Conservation (phyloP, 2,329 filamentous ascomycete species). For the Aureobasidium sp. region DNA sequence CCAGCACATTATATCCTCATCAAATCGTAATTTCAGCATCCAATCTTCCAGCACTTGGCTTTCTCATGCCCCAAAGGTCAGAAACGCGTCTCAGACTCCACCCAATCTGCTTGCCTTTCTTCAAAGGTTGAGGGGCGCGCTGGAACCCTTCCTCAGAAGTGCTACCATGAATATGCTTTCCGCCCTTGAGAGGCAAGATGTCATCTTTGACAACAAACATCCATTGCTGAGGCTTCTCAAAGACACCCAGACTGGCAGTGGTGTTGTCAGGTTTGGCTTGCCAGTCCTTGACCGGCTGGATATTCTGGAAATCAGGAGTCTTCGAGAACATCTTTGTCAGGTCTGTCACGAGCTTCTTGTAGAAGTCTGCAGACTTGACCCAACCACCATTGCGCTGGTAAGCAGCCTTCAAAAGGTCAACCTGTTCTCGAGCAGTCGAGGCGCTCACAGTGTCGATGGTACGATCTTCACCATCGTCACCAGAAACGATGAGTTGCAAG, state of each 20-base stretch:
- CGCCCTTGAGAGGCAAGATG: not conserved
- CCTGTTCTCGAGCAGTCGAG: constrained; percentile 30
- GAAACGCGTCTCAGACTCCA: constrained; percentile 10
- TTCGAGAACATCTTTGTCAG: not conserved
- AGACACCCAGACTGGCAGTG: not conserved
- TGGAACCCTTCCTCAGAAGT: not conserved
- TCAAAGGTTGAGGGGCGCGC: not conserved
- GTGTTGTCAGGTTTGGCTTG: not conserved
- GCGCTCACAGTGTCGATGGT: constrained; percentile 17
- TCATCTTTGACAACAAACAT: constrained; percentile 7
- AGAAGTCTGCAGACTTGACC: constrained; percentile 44
- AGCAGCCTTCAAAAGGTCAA: constrained; percentile 32
- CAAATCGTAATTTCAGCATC: not conserved
- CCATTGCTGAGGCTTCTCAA: constrained; percentile 5
- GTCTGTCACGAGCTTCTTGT: constrained; percentile 33
- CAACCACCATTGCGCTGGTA: constrained; percentile 39
- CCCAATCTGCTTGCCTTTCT: constrained; percentile 3
- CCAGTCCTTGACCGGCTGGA: not conserved
- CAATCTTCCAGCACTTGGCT: not conserved
- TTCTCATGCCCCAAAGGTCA: not conserved
- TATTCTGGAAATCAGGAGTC: not conserved
- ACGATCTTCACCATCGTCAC: constrained; percentile 22
- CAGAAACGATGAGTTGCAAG: constrained; percentile 24
- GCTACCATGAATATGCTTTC: not conserved
- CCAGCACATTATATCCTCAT: not conserved